Base-by-base conservation (phyloP, 148 eudicot genomes). In the Suaeda aralocaspica region DNA sequence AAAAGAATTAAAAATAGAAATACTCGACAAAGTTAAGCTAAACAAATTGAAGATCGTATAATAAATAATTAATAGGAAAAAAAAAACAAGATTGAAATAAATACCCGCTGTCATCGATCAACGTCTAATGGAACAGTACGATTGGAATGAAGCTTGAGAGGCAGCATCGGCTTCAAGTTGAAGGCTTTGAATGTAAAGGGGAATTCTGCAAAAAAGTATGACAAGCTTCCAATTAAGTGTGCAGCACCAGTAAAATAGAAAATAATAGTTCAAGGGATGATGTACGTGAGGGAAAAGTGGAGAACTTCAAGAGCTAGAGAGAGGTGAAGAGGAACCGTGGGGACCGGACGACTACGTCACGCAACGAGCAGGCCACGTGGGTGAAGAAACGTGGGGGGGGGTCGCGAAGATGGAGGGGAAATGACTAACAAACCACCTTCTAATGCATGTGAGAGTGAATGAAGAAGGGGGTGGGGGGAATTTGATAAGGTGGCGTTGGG, bases 61-160 rank as follows among this genome's bases (percentile, higher is more conserved):
- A 14, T 11, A 16, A 19, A 9, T 13, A 15, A 70, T 19, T 30
- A 50, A 44, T 30, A 62, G 64, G 39, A 44, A 21, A 18, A 59
- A n/a, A 24, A 6, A 41, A 31, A n/a, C n/a, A 16, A 2, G 3
- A 19, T 19, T 0, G n/a, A 6, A 5, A n/a, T n/a, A n/a, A n/a
- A 25, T 9, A 90, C 99, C 99, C 87, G n/a, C 97, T 87, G 80
- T 95, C 99, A 29, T 95, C 99, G 36, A 95, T 86, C n/a, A 21
- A 95, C 99, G 9, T 95, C 99, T 53, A 95, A 81, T 48, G n/a
- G 99, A 95, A 81, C 99, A 95, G 59, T 95, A 95, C 99, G 21
- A 95, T n/a, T 95, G 89, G 91, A 96, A 79, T 95, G 97, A 72
- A 95, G 97, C 82, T 95, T 95, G 57, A 95, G 90, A 7, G n/a